Base-by-base conservation (phyloP, 768 basidiomycete species). In the Boletus subparvulus region DNA sequence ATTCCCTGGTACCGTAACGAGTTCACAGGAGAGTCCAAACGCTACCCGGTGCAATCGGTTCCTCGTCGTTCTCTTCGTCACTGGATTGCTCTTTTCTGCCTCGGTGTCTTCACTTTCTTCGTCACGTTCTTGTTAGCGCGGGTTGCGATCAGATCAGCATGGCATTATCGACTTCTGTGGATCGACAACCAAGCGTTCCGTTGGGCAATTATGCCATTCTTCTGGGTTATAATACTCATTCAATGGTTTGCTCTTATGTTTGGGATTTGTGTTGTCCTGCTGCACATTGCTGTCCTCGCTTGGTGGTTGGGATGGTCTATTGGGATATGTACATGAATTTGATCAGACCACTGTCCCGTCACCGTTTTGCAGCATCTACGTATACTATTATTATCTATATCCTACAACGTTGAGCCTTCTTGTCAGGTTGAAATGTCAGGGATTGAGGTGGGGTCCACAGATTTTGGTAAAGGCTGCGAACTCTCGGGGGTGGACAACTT, bases 1-100 rank as follows among this genome's bases (percentile, higher is more conserved):
- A 84, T 92, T 55, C 90, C 90, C 8, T 80, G 88, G 63, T 92
- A 92, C 59, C 83, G 90, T 35, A 89, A 92, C 67, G 90, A 91
- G 66, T 92, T 90, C 66, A 90, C 90, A 0, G 90, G 90, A 33
- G 87, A 89, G 73, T 48, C 83, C 37, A 86, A 87, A 62, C 78
- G 83, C 61, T 90, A 90, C 64, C 77, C 75, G 8, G 82, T 92
- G 62, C 67, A 69, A 36, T 71, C 66, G 4, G 68, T 90, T 52
- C 90, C 90, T 24, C 74, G 66, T 52, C 83, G 90, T 24, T 86
- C 90, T 0, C 59, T 81, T 50, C 81, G 78, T 5, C 90, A 92
- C 60, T 90, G 88, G 88, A 58, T 85, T 36, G 82, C 79, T 11
- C 77, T 91, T 17, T 58, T 80, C 26, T 46, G 82, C 24, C 82